phyloP scores from a whole-genome alignment of 495 filamentous ascomycete species.

The Neurospora pannonica region DNA sequence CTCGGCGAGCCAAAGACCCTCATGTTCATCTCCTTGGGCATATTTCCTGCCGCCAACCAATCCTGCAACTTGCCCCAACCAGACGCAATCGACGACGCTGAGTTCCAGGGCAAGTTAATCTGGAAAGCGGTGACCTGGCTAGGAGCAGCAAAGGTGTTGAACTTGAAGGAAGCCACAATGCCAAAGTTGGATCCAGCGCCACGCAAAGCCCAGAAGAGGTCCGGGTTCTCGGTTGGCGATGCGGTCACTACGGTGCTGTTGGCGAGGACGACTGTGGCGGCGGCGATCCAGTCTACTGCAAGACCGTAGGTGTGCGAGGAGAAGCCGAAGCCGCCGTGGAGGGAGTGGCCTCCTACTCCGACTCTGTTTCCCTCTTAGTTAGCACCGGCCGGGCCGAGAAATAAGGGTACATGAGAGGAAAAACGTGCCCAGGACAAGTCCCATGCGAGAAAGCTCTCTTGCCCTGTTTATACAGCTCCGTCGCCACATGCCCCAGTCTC shows the following conservation, averaged over 20 bases:
- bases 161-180: constrained; percentile 30
- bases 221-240: constrained; percentile 31
- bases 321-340: constrained; percentile 39
- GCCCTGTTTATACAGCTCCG: constrained; percentile 28
- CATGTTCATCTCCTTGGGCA: constrained; percentile 37
- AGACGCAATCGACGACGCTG: constrained; percentile 19
- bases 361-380: constrained; percentile 19
- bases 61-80: constrained; percentile 25
- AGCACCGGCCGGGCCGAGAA: neutral
- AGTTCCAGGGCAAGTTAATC: constrained; percentile 29
- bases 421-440: constrained; percentile 34
- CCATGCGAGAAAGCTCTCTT: constrained; percentile 36
- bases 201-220: constrained; percentile 36
- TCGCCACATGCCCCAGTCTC: constrained; percentile 31
- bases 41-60: constrained; percentile 19
- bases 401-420: neutral
- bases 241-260: constrained; percentile 29
- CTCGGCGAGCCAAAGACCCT: constrained; percentile 30
- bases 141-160: constrained; percentile 37
- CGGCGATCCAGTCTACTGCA: constrained; percentile 34
- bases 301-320: constrained; percentile 36
- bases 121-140: constrained; percentile 29
- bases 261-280: constrained; percentile 33
- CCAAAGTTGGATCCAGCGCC: constrained; percentile 36
- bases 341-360: constrained; percentile 33